Percentiles rank a stretch among this genome's conserved stretches.
Conservation (phyloP, 1,139 yeast species). For the Zygosaccharomyces pseudobailii region DNA sequence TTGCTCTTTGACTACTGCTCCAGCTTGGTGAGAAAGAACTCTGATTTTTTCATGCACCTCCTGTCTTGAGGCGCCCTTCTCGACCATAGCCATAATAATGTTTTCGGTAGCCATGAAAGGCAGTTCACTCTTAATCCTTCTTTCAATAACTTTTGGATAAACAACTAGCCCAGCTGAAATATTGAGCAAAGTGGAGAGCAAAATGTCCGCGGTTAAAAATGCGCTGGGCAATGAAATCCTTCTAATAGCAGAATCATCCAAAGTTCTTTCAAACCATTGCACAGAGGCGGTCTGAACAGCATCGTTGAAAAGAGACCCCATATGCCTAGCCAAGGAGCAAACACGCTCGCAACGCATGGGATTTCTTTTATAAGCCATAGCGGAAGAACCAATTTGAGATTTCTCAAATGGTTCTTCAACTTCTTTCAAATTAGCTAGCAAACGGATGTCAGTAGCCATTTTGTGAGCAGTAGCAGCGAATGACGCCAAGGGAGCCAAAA, state of each 20-base stretch:
- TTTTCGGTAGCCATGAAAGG: constrained; percentile 99
- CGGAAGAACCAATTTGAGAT: constrained; percentile 95
- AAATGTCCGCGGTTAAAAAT: constrained; percentile 90
- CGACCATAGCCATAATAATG: constrained; percentile 99
- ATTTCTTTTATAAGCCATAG: constrained; percentile 99
- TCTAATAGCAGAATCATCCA: constrained; percentile 97
- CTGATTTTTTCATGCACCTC: constrained; percentile 97
- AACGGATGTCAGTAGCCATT: constrained; percentile 94
- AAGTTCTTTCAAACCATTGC: constrained; percentile 99
- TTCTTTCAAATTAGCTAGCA: constrained; percentile 94
- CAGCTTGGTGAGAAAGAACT: constrained; percentile 95
- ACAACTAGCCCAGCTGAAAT: constrained; percentile 94
- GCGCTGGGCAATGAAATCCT: constrained; percentile 97
- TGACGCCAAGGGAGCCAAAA: constrained; percentile 85
- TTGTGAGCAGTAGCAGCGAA: constrained; percentile 97
- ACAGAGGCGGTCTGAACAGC: constrained; percentile 96
- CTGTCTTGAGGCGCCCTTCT: constrained; percentile 96
- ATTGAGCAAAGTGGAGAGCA: constrained; percentile 82
- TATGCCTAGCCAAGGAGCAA: constrained; percentile 92
- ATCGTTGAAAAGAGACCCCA: constrained; percentile 86
- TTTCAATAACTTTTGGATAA: constrained; percentile 96
- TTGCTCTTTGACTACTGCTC: constrained; percentile 93
- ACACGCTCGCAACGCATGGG: constrained; percentile 99
- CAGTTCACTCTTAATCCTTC: constrained; percentile 89
- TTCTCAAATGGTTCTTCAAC: constrained; percentile 98